Percentiles rank a stretch among this genome's conserved stretches.
Evolutionary conservation across 176 grass and related monocot species (phyloP).

Genomic region (Elaeis guineensis): DNA sequence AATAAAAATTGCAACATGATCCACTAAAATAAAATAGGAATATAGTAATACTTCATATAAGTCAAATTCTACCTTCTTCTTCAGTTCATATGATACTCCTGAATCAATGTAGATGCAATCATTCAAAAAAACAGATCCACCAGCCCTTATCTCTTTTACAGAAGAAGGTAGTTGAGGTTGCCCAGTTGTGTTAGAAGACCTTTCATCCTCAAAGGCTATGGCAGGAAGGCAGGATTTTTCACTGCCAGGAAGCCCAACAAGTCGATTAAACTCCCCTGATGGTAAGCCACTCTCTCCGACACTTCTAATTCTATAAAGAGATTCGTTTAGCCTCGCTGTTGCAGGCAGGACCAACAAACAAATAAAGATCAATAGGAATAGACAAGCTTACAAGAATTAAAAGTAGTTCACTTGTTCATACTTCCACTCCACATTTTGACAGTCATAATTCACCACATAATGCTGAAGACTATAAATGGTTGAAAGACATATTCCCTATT

Average conservation of each 20-base stretch:
- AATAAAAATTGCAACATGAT: conserved; percentile 8
- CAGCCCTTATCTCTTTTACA: conserved; percentile 28
- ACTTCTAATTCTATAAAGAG: conserved; percentile 59
- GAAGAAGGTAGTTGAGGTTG: conserved; percentile 27
- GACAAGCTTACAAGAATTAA: not conserved
- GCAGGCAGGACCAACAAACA: conserved; percentile 10
- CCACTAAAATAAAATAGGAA: no score
- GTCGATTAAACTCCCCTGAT: conserved; percentile 46
- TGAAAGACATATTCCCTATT: no score
- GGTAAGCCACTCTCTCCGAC: conserved; percentile 53
- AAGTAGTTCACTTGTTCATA: no score
- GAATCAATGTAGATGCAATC: conserved; percentile 69
- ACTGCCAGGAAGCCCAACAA: conserved; percentile 41
- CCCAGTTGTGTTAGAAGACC: conserved; percentile 16
- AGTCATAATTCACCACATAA: no score
- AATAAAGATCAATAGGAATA: conserved; percentile 4
- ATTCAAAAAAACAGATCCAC: conserved; percentile 48
- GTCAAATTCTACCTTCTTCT: conserved; percentile 58
- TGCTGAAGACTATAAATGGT: no score
- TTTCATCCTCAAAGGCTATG: conserved; percentile 44
- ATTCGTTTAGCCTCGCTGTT: conserved; percentile 83
- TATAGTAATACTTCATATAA: not conserved
- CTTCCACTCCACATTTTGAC: no score
- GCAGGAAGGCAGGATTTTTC: conserved; percentile 78
- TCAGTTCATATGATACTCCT: conserved; percentile 71